phyloP scores from a whole-genome alignment of 176 grass and related monocot species.

The Poa annua region DNA sequence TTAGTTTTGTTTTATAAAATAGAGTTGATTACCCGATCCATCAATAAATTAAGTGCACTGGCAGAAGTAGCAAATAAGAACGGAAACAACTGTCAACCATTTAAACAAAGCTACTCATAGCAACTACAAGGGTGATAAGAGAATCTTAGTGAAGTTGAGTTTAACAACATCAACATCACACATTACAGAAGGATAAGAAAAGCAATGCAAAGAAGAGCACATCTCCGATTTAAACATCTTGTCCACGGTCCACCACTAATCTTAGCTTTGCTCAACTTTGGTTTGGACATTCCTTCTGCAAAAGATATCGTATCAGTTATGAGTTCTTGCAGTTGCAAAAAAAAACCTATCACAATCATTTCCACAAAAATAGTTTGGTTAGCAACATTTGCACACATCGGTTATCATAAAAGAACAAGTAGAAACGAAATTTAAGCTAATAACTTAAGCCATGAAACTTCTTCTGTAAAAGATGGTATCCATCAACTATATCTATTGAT shows the following conservation, averaged over 20 bases:
- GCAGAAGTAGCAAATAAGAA: background rate
- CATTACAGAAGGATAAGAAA: background rate
- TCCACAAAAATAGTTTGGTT: too few relatives aligned
- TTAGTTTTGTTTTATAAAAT: background rate
- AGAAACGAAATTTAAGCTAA: too few relatives aligned
- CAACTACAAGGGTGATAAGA: background rate
- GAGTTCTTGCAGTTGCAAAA: background rate
- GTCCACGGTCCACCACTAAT: background rate
- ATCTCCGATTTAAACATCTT: background rate
- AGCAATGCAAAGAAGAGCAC: background rate
- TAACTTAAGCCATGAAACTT: too few relatives aligned
- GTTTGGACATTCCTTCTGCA: background rate
- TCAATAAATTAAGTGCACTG: background rate
- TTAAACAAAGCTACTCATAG: background rate
- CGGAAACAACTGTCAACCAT: background rate
- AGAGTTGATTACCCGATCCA: background rate
- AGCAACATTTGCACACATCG: conserved; percentile 1
- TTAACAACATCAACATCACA: background rate
- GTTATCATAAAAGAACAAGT: background rate
- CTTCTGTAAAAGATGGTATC: too few relatives aligned
- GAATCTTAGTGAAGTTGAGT: background rate
- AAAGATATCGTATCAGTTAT: background rate
- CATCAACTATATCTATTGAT: too few relatives aligned
- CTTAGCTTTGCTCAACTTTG: background rate
- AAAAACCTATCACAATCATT: background rate